A percentile compares a stretch with the other conserved stretches of the same genome.
phyloP scores from a whole-genome alignment of 2,329 filamentous ascomycete species.

The Cladosporium sp. region DNA sequence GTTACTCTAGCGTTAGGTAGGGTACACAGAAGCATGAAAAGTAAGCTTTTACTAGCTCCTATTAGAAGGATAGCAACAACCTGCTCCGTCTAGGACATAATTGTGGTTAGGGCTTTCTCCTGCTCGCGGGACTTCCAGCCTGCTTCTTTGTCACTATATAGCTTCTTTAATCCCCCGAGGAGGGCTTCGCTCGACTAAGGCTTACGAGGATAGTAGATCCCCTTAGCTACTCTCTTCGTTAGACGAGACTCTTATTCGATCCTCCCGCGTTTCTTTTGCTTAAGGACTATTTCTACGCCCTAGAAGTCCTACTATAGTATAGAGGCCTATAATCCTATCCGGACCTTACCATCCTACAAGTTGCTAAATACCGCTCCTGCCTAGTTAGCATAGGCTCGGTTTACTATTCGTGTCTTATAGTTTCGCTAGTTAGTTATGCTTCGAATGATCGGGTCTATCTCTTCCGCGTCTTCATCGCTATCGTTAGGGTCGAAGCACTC shows the following conservation, averaged over 20 bases:
- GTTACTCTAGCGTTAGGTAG: conserved; percentile 21
- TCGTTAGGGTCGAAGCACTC: conserved; percentile 15
- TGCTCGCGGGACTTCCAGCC: conserved; percentile 23
- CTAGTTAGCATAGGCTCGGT: conserved; percentile 24
- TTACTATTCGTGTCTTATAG: conserved; percentile 23
- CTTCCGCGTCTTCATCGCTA: conserved; percentile 19
- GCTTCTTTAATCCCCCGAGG: conserved; percentile 3
- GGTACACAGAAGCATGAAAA: conserved; percentile 35
- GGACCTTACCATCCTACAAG: conserved; percentile 23
- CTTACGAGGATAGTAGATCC: conserved; percentile 22
- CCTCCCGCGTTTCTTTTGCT: conserved; percentile 11
- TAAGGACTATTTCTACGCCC: conserved; percentile 21
- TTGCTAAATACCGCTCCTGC: conserved; percentile 21
- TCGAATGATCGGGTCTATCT: conserved; percentile 5
- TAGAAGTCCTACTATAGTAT: conserved; percentile 24
- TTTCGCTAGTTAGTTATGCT: conserved; percentile 23
- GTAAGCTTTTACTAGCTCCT: conserved; percentile 33
- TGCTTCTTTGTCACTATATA: conserved; percentile 13
- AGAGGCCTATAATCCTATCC: conserved; percentile 21
- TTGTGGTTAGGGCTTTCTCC: conserved; percentile 28
- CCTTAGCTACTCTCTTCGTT: conserved; percentile 21
- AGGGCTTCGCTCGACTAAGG: conserved; percentile 20
- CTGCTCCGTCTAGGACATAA: conserved; percentile 27
- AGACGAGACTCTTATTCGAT: conserved; percentile 6
- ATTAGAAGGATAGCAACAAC: conserved; percentile 29